These are phyloP conservation scores for Penicillium janthinellum DNA, from an alignment of 2,329 filamentous ascomycete genomes.

Conservation along the genomic window DNA sequence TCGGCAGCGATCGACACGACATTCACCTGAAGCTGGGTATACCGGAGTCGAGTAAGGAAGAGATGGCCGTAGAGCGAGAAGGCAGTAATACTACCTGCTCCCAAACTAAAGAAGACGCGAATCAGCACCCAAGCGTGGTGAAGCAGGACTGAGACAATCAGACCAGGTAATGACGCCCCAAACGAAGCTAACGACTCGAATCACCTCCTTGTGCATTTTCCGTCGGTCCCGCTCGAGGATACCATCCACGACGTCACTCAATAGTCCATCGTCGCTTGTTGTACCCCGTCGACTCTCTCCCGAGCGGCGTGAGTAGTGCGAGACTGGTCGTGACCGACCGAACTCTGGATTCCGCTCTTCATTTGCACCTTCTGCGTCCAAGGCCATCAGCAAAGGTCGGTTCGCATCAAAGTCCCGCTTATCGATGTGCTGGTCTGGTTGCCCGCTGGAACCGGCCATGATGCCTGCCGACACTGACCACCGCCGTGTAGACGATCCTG, in stretches of 20 bases:
- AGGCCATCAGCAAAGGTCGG: conserved; percentile 36
- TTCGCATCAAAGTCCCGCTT: conserved; percentile 52
- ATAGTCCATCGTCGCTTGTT: conserved; percentile 48
- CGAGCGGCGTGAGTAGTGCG: conserved; percentile 21
- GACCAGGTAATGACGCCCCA: conserved; percentile 64
- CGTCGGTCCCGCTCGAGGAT: conserved; percentile 60
- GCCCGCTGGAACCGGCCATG: conserved; percentile 31
- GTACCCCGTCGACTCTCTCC: conserved; percentile 20
- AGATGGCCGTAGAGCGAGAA: conserved; percentile 93
- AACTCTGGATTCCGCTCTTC: conserved; percentile 28
- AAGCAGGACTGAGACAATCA: conserved; percentile 11
- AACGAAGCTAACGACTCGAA: conserved; percentile 59
- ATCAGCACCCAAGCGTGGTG: conserved; percentile 8
- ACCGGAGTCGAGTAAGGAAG: conserved; percentile 82
- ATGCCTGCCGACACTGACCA: neutral
- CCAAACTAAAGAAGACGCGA: conserved; percentile 54
- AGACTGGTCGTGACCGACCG: conserved; percentile 27
- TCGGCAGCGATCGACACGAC: conserved; percentile 83
- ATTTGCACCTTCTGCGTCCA: conserved; percentile 13
- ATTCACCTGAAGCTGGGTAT: conserved; percentile 91
- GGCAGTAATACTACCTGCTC: conserved; percentile 86
- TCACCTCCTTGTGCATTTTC: conserved; percentile 55
- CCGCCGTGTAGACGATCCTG: neutral
- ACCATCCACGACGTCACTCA: conserved; percentile 62
- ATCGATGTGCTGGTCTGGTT: conserved; percentile 37